A percentile compares a stretch with the other conserved stretches of the same genome.
Conservation (phyloP, 768 basidiomycete species). For the Gymnopilus junonius region DNA sequence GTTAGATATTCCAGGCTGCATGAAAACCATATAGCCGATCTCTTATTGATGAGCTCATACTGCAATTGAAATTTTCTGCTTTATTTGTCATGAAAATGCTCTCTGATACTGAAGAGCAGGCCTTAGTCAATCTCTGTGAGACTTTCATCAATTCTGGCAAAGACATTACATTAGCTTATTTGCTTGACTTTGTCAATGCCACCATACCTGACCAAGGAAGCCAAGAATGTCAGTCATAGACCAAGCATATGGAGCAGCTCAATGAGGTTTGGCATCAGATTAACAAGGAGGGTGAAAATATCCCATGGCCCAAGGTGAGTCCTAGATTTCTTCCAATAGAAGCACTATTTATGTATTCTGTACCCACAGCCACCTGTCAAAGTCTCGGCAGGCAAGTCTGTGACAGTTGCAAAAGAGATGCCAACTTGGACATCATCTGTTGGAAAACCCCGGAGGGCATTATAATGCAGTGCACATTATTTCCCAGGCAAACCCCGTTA, state of each 20-base stretch:
- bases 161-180: neutral
- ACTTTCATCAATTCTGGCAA: neutral
- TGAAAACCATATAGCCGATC: no score
- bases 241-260: constrained; percentile 22
- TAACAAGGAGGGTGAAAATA: constrained; percentile 9
- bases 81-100: no score
- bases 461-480: no score
- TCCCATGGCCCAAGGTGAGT: constrained; percentile 16
- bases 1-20: no score
- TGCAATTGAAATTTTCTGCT: no score
- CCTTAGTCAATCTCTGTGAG: neutral
- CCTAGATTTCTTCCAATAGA: neutral
- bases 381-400: no score
- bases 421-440: no score
- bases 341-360: neutral
- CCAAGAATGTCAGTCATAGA: constrained; percentile 19
- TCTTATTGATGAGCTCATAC: no score
- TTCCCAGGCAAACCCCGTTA: no score
- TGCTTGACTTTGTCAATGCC: neutral
- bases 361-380: neutral
- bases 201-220: constrained; percentile 9
- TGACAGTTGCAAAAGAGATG: no score
- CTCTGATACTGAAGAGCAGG: neutral
- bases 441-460: no score
- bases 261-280: constrained; percentile 15